Percentiles rank a stretch among this genome's conserved stretches.
phyloP scores from a whole-genome alignment of 306 rosid genomes.

The Pachyrhizus erosus region DNA sequence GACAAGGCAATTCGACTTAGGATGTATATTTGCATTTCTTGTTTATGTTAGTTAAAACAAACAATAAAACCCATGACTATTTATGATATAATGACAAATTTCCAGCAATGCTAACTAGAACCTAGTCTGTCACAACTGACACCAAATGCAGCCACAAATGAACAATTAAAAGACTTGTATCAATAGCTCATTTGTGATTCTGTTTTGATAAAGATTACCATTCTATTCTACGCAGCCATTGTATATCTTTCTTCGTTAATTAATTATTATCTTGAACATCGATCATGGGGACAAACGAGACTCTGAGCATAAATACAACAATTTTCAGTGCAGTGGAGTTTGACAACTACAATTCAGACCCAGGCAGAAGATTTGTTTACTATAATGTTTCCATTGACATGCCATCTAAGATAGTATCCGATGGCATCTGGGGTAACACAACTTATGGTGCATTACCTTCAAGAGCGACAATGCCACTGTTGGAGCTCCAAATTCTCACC shows the following conservation, averaged over 20 bases:
- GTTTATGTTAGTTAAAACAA: too few relatives aligned
- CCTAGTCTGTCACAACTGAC: not conserved
- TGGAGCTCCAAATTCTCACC: constrained; percentile 53
- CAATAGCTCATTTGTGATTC: not conserved
- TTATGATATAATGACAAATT: not conserved
- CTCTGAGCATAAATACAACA: not conserved
- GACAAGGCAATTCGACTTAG: too few relatives aligned
- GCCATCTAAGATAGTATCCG: constrained; percentile 21
- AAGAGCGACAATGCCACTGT: constrained; percentile 17
- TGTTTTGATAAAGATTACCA: not conserved
- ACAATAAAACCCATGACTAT: not conserved
- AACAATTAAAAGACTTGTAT: too few relatives aligned
- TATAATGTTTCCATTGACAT: not conserved
- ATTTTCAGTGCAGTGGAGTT: not conserved
- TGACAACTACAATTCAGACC: not conserved
- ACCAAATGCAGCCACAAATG: not conserved
- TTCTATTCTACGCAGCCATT: not conserved
- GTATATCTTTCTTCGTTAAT: not conserved
- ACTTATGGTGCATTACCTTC: not conserved
- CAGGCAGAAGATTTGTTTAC: not conserved
- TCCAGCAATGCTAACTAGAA: not conserved
- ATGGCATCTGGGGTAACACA: constrained; percentile 33
- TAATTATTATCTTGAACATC: not conserved
- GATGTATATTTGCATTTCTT: too few relatives aligned
- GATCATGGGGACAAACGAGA: not conserved